phyloP scores from a whole-genome alignment of 163 green algal genomes.

The Chlamydomonas reinhardtii region DNA sequence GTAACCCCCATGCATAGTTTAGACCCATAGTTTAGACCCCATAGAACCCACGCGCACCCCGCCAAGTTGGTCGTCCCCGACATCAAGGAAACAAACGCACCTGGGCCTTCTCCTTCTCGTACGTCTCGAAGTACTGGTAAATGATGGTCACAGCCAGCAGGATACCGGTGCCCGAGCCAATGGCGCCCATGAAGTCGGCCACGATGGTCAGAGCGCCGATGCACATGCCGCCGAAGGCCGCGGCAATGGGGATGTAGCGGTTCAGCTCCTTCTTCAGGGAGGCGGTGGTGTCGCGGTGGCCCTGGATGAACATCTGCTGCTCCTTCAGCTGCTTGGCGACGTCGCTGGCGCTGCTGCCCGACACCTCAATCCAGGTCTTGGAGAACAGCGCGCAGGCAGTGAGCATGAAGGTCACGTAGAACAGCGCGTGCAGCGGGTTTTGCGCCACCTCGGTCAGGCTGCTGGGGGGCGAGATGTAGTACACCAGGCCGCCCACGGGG shows the following conservation, averaged over 20 bases:
- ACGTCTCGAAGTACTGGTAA: slow-evolving; percentile 87
- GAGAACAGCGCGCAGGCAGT: slow-evolving; percentile 98
- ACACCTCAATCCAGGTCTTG: slow-evolving; percentile 99
- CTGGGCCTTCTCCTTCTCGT: slow-evolving; percentile 68
- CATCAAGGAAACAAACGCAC: too few species aligned
- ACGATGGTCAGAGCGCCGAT: slow-evolving; percentile 99
- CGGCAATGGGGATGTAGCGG: slow-evolving; percentile 98
- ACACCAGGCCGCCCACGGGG: slow-evolving; percentile 96
- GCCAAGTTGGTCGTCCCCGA: too few species aligned
- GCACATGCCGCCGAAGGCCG: slow-evolving; percentile 99
- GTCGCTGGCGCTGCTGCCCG: slow-evolving; percentile 91
- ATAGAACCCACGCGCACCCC: too few species aligned
- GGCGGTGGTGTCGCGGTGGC: slow-evolving; percentile 90
- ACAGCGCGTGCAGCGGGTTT: slow-evolving; percentile 96
- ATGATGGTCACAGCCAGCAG: slow-evolving; percentile 99
- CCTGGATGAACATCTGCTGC: slow-evolving; percentile 94
- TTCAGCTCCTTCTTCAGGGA: slow-evolving; percentile 95
- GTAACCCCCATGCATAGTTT: too few species aligned
- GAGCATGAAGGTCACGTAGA: slow-evolving; percentile 99
- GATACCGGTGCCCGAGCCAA: slow-evolving; percentile 97
- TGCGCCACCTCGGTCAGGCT: slow-evolving; percentile 88
- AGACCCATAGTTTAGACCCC: too few species aligned
- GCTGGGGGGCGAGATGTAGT: slow-evolving; percentile 97
- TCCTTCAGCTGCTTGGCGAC: slow-evolving; percentile 98
- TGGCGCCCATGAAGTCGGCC: slow-evolving; percentile 99